A percentile compares a stretch with the other conserved stretches of the same genome.
phyloP scores from a whole-genome alignment of 495 filamentous ascomycete genomes.

The Xylaria nigripes region DNA sequence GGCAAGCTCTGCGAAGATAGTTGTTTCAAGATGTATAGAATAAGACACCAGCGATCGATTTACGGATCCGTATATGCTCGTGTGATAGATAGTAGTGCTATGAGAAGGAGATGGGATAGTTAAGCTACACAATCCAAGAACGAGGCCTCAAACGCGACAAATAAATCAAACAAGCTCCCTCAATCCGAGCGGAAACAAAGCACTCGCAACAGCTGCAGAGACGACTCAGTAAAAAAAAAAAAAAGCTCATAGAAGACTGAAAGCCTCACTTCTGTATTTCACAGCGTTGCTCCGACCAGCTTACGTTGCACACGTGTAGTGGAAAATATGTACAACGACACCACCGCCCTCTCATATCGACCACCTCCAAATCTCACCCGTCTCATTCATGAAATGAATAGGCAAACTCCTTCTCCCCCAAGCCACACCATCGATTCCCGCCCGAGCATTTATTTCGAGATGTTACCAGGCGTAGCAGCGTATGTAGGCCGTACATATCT shows the following conservation, averaged over 20 bases:
- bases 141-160: too few relatives aligned
- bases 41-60: too few relatives aligned
- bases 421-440: background rate
- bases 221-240: background rate
- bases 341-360: background rate
- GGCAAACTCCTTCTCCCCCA: background rate
- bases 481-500: slow-evolving; percentile 69
- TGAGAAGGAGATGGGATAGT: too few relatives aligned
- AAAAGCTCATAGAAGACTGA: background rate
- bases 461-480: slow-evolving; percentile 48
- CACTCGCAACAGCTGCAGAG: too few relatives aligned
- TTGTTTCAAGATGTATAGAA: too few relatives aligned
- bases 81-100: too few relatives aligned
- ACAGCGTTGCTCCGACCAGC: background rate
- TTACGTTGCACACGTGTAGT: slow-evolving; percentile 4
- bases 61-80: too few relatives aligned
- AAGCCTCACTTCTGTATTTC: background rate
- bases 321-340: slow-evolving; percentile 3
- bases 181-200: too few relatives aligned
- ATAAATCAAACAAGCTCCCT: too few relatives aligned
- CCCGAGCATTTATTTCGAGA: slow-evolving; percentile 39
- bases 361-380: background rate
- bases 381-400: background rate
- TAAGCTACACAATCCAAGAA: too few relatives aligned
- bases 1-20: too few relatives aligned